phyloP scores from a whole-genome alignment of 176 grass and related monocot genomes.

The Paspalum vaginatum region DNA sequence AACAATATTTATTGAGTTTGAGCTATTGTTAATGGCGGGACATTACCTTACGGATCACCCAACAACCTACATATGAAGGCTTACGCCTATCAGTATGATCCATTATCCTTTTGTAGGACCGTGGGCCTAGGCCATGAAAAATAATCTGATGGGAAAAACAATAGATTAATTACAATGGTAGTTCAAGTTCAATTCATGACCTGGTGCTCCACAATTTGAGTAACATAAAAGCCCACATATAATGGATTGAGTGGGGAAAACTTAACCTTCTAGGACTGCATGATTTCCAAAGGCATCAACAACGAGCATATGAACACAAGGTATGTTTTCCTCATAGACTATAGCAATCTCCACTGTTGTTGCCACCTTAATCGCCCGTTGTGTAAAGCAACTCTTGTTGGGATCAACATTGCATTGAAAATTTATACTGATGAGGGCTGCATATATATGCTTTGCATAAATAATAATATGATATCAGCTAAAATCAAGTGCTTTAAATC shows the following conservation, averaged over 20 bases:
- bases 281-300: conserved; percentile 54
- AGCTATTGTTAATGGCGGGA: no score
- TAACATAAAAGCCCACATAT: neutral
- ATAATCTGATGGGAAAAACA: conserved; percentile 44
- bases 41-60: conserved; percentile 60
- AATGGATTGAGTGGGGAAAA: neutral
- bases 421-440: neutral
- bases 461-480: neutral
- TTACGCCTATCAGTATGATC: conserved; percentile 39
- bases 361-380: conserved; percentile 42
- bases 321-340: conserved; percentile 51
- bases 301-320: conserved; percentile 2
- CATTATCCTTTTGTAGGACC: conserved; percentile 40
- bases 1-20: no score
- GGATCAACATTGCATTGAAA: conserved; percentile 28
- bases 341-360: conserved; percentile 44
- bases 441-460: neutral
- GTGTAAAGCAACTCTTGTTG: conserved; percentile 46
- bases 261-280: conserved; percentile 63
- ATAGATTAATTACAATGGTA: neutral
- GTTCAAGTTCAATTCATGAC: neutral
- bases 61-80: conserved; percentile 49
- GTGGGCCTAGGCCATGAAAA: conserved; percentile 53
- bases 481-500: neutral
- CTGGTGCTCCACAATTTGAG: neutral